Conservation (phyloP, 768 basidiomycete species). For the Boletus sp. region DNA sequence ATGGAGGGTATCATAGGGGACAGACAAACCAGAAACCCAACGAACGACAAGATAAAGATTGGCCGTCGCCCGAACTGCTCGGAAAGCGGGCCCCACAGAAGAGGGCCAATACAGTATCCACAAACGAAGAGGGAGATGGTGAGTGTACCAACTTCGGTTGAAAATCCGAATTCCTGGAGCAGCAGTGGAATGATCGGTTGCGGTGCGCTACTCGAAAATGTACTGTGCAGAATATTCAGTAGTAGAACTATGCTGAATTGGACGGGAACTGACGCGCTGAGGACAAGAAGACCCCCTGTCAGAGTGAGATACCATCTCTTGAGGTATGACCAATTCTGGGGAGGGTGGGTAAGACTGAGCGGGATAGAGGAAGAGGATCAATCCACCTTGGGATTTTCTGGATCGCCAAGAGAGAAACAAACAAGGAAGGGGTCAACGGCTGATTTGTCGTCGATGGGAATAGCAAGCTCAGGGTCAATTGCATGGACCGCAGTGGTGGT, state of each 20-base stretch:
- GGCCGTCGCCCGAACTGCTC: constrained; percentile 59
- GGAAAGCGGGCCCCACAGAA: constrained; percentile 58
- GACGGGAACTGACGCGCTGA: constrained; percentile 47
- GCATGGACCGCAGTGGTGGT: constrained; percentile 9
- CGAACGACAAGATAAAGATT: constrained; percentile 54
- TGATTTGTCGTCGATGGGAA: constrained; percentile 14
- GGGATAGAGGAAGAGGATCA: background rate
- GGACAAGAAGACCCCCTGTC: constrained; percentile 46
- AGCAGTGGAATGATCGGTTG: constrained; percentile 47
- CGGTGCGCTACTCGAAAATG: constrained; percentile 62
- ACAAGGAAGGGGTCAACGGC: constrained; percentile 31
- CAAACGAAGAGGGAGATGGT: constrained; percentile 62
- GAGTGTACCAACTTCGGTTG: constrained; percentile 49
- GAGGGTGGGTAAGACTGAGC: background rate
- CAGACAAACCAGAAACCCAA: constrained; percentile 49
- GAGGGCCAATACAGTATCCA: constrained; percentile 67
- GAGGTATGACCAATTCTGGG: constrained; percentile 48
- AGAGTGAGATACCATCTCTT: constrained; percentile 54
- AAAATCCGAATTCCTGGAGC: constrained; percentile 47
- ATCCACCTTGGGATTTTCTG: constrained; percentile 47
- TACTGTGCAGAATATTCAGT: constrained; percentile 35
- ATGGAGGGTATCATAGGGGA: background rate
- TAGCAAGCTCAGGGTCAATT: constrained; percentile 14
- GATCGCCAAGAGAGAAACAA: constrained; percentile 36
- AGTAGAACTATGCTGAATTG: background rate